Base-by-base conservation (phyloP, 1,284 basidiomycete species). In the Cutaneotrichosporon spelunceum region DNA sequence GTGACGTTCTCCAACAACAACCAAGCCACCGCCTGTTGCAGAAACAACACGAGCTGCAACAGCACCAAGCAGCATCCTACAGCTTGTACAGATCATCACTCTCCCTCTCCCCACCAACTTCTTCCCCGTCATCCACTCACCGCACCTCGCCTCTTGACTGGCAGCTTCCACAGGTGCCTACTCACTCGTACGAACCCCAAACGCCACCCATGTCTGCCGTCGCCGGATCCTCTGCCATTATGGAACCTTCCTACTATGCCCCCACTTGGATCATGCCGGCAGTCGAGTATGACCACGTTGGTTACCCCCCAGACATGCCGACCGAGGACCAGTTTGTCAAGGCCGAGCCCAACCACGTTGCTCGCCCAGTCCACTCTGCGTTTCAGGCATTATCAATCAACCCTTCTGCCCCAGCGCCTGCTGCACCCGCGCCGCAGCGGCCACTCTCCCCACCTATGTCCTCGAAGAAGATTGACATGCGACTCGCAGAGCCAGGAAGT, bases 401-500 rank as follows among this genome's bases (percentile, higher is more conserved):
- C 42, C 19, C 45, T 24, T 16, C 48, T 6, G 23, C 45, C 6
- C 10, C 45, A 8, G 45, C 45, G 26, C 11, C 23, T 9, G 49
- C 29, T 23, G 29, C 30, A 21, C 45, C 56, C 14, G 27, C 47
- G 4, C 21, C 34, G n/a, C 21, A 16, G n/a, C 55, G 34, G 8
- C 48, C 49, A 4, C 59, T 53, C 11, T 59, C 64, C 13, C 61
- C 64, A 24, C 64, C 64, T 2, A 56, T 61, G 1, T 61, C 39
- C 39, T 42, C 61, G 2, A 66, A 61, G 47, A 59, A 59, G 58
- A 69, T 71, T 66, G 71, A 75, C 55, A 77, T 77, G 75, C 66
- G 70, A 36, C 72, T 77, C 65, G 74, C 75, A 5, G 52, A 64
- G 53, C 61, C 68, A n/a, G 74, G 74, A 6, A 63, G 72, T 0